These are phyloP conservation scores for Tricholoma hemisulphureum DNA, from an alignment of 768 basidiomycete species.

Conservation along the genomic window DNA sequence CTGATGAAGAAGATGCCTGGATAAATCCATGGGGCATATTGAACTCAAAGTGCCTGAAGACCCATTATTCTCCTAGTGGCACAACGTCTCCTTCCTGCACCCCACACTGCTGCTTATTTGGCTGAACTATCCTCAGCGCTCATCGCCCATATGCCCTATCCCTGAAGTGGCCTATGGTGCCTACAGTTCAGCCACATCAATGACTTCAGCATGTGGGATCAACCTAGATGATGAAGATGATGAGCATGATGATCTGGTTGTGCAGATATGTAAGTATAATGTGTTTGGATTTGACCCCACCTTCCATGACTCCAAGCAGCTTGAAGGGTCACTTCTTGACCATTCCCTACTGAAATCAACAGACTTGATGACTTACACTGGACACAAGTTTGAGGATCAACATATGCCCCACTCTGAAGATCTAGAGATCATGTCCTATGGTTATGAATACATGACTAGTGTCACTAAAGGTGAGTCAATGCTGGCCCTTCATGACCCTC, in stretches of 20 bases:
- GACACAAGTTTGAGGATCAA: conserved; percentile 4
- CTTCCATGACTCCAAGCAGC: neutral
- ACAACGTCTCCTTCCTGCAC: too few relatives aligned
- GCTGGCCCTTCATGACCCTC: too few relatives aligned
- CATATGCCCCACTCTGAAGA: conserved; percentile 21
- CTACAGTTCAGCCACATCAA: too few relatives aligned
- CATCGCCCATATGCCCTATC: too few relatives aligned
- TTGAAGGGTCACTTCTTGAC: neutral
- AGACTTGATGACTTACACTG: neutral
- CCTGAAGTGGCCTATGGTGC: too few relatives aligned
- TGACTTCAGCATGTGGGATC: too few relatives aligned
- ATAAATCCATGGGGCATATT: conserved; percentile 7
- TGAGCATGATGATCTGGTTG: too few relatives aligned
- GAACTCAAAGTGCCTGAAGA: too few relatives aligned
- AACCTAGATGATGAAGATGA: too few relatives aligned
- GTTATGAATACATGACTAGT: conserved; percentile 14
- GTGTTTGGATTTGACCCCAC: neutral
- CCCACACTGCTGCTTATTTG: too few relatives aligned
- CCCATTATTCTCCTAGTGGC: too few relatives aligned
- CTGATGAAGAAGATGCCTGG: conserved; percentile 21
- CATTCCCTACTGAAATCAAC: neutral
- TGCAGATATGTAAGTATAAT: neutral
- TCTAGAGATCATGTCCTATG: conserved; percentile 16
- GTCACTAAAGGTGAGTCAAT: conserved; percentile 3
- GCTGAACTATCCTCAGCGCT: too few relatives aligned